Evolutionary conservation across 78 protist genomes (phyloP), one percentile per base, ranked within the genome.

Genomic region (Fonticula alba): DNA sequence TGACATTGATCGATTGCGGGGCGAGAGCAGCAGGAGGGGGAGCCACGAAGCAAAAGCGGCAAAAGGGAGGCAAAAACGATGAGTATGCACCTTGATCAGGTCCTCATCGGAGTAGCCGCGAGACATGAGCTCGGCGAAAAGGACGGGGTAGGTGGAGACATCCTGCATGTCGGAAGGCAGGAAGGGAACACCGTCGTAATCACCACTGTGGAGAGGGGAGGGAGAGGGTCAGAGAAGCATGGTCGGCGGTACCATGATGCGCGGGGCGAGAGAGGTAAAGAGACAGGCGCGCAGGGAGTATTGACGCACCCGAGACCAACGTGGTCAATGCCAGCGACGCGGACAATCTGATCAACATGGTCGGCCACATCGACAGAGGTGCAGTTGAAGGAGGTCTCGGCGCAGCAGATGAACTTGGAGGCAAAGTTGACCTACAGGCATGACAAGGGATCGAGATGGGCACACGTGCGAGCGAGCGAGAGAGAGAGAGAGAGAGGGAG

Each of bases 111-210:
- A 14, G 52, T 11, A 2, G 27, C 52, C 52, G 27, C 67, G 67
- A 35, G 31, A 27, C 15, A 62, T 3, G 22, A 62, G 67, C 67
- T 62, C 67, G 54, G 67, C 67, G 26, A 32, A 29, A 27, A 62
- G 54, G 14, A 14, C 22, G 24, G 67, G 54, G 37, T 37, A 62
- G 29, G 3, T 3, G 11, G 52, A 5, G 24, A 40, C 53, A 24
- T 36, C 52, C 53, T 2, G 32, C 32, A 62, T 2, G 31, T 1
- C 47, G 31, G 57, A n/a, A n/a, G n/a, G 56, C 33, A 64, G 26
- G 5, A 7, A 24, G 15, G 31, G 0, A 5, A 46, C 68, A 40
- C 64, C 64, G 49, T 59, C 64, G 31, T 20, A 59, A 22, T 59
- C 64, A 49, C 27, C 1, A n/a, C n/a, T n/a, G n/a, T n/a, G n/a